A percentile compares a stretch with the other conserved stretches of the same genome.
These are phyloP conservation scores for Podila horticola DNA, from an alignment of 192 early-diverging fungal species.

Conservation along the genomic window DNA sequence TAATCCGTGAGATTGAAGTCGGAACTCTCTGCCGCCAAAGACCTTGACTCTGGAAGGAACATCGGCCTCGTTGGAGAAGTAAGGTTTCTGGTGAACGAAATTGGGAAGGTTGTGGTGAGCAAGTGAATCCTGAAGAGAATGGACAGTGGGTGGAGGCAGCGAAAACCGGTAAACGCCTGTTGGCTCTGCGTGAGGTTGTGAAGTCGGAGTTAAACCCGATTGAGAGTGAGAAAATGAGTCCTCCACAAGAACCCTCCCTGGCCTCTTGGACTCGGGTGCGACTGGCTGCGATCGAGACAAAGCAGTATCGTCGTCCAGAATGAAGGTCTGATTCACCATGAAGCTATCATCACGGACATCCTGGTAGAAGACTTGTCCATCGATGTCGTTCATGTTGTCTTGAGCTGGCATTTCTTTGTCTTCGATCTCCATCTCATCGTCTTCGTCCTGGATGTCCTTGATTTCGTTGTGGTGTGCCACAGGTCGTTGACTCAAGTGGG, in stretches of 20 bases:
- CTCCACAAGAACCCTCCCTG: background rate
- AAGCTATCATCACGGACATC: background rate
- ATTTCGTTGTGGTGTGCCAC: no score
- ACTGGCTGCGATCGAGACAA: background rate
- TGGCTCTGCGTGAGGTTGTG: background rate
- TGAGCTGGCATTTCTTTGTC: no score
- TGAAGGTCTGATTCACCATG: conserved; percentile 11
- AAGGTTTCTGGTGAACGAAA: conserved; percentile 68
- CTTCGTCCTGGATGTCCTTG: no score
- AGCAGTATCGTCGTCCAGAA: background rate
- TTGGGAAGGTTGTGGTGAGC: conserved; percentile 28
- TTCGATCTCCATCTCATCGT: no score
- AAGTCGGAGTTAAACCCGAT: background rate
- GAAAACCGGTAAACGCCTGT: conserved; percentile 30
- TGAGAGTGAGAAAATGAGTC: background rate
- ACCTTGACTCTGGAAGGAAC: conserved; percentile 59
- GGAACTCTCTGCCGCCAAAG: conserved; percentile 72
- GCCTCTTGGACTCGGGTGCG: background rate
- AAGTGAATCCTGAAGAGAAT: conserved; percentile 49
- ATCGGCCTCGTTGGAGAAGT: conserved; percentile 67
- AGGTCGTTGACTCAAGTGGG: no score
- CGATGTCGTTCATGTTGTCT: no score
- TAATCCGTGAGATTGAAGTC: conserved; percentile 46
- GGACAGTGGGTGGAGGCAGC: conserved; percentile 50
- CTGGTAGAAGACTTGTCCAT: background rate